A percentile compares a stretch with the other conserved stretches of the same genome.
Conservation (phyloP, 2,329 filamentous ascomycete species). For the Cladophialophora immunda region DNA sequence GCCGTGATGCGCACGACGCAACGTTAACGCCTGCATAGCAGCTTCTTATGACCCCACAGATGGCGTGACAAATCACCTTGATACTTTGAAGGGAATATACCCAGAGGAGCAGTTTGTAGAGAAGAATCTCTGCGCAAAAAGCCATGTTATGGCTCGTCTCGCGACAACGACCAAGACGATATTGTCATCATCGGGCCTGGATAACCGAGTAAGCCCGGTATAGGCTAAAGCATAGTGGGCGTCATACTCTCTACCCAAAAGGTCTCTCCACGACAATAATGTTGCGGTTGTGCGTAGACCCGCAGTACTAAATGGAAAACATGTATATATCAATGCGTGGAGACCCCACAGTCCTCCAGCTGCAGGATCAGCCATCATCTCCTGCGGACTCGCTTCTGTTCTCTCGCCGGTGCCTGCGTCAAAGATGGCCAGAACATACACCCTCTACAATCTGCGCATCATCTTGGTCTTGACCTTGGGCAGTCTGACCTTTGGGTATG, state of each 20-base stretch:
- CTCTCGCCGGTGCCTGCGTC: neutral
- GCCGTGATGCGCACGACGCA: neutral
- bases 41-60: neutral
- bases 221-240: slow-evolving; percentile 13
- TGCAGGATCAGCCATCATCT: slow-evolving; percentile 12
- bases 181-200: slow-evolving; percentile 1
- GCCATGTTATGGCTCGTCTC: neutral
- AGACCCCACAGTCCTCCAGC: slow-evolving; percentile 10
- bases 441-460: slow-evolving; percentile 33
- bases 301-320: neutral
- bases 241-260: neutral
- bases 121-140: neutral
- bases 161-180: neutral
- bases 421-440: slow-evolving; percentile 34
- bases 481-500: slow-evolving; percentile 58
- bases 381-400: neutral
- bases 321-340: slow-evolving; percentile 22
- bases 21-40: neutral
- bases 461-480: slow-evolving; percentile 34
- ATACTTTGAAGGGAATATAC: neutral
- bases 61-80: neutral
- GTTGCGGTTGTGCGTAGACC: neutral
- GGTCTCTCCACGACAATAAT: neutral
- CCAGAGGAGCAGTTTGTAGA: neutral
- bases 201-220: slow-evolving; percentile 24